Base-by-base conservation (phyloP, 139 green algal species). In the Auxenochlorella pyrenoidosa region DNA sequence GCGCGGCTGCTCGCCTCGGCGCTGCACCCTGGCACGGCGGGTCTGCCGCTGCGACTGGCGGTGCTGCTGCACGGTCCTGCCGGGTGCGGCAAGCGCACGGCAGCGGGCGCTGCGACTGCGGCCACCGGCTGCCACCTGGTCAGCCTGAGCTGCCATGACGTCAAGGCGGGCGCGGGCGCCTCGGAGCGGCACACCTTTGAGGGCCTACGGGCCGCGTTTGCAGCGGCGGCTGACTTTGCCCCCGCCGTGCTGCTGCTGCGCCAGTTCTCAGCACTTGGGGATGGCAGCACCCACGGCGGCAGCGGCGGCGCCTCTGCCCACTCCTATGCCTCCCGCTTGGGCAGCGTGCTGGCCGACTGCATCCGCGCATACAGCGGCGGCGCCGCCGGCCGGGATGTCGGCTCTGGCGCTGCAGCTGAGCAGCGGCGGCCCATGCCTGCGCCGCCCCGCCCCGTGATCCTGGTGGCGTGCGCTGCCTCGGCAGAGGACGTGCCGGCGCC, bases 71-170 rank as follows among this genome's bases (percentile, higher is more conserved):
- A 92, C 58, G 95, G 94, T 0, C 94, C 95, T 0, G 47, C 73
- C 0, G 95, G 95, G 75, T 89, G 84, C 51, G 95, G 95, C 26
- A 87, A 88, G 44, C 58, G 59, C 15, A 96, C 93, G 0, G 94
- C 94, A 15, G 93, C 76, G 3, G 58, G 76, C 6, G 95, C 94
- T 1, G 94, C 94, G 3, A 93, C 95, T 5, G 93, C 92, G 2
- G 96, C 95, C 0, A 80, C 96, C n/a, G 95, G 95, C n/a, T 82
- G 93, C 84, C 91, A 98, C 59, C 71, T 94, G 34, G 88, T 96
- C 85, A 75, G 76, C 22, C 91, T 90, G 34, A 95, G 88, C 89
- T 95, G 93, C 66, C 86, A 93, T 43, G 94, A 96, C 18, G 63
- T 98, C 44, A 54, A 68, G 70, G 28, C 71, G 34, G 59, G 68